These are phyloP conservation scores for Fagus crenata DNA, from an alignment of 306 rosid genomes.

Conservation along the genomic window DNA sequence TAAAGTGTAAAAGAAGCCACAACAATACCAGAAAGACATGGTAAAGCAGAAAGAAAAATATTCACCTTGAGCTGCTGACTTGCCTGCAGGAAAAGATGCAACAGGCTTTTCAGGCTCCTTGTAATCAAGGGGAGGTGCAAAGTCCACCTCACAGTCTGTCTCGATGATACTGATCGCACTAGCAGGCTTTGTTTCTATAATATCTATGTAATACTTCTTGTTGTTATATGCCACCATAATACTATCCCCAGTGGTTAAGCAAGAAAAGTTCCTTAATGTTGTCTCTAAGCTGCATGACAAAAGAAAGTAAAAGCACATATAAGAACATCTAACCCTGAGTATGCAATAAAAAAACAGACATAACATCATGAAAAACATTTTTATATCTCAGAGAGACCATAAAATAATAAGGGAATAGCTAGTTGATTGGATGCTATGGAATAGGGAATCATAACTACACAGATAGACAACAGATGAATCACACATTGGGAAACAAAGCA, in stretches of 20 bases:
- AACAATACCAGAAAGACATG: not conserved
- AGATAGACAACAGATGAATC: not conserved
- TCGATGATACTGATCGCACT: conserved; percentile 90
- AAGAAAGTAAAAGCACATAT: conserved; percentile 17
- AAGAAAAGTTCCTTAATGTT: conserved; percentile 87
- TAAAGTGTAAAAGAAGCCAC: not conserved
- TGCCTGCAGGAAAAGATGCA: conserved; percentile 47
- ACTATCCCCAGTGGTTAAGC: conserved; percentile 93
- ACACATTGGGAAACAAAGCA: not conserved
- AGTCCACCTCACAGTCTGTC: conserved; percentile 99
- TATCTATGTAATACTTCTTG: conserved; percentile 92
- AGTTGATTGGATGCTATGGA: not conserved
- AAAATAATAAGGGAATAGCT: not conserved
- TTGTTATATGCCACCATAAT: conserved; percentile 98
- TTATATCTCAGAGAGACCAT: conserved; percentile 2
- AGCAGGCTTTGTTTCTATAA: conserved; percentile 83
- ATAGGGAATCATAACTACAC: not conserved
- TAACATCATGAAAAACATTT: not conserved
- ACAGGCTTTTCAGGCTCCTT: conserved; percentile 85
- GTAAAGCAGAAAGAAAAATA: conserved; percentile 14
- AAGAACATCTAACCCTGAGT: not conserved
- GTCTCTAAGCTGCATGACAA: conserved; percentile 76
- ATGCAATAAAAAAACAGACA: conserved; percentile 5
- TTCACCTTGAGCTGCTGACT: conserved; percentile 62
- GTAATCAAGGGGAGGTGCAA: conserved; percentile 98